phyloP scores from a whole-genome alignment of 2,329 filamentous ascomycete genomes.

The Nemania serpens region DNA sequence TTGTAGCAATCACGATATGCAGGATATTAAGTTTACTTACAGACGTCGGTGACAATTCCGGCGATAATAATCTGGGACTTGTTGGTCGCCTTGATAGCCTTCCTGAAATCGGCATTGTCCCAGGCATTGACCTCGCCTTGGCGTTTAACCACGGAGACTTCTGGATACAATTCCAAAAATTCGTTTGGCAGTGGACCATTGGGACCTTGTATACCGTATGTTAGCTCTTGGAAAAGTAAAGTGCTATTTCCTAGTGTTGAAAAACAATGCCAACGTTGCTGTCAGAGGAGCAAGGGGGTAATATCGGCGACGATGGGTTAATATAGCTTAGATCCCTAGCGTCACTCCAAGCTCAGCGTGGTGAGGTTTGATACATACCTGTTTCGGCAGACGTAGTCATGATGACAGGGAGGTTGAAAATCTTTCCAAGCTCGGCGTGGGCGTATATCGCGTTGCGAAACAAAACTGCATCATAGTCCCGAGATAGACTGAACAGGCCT shows the following conservation, averaged over 20 bases:
- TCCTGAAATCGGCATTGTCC: slow-evolving; percentile 72
- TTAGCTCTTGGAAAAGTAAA: neutral
- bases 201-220: slow-evolving; percentile 53
- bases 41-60: slow-evolving; percentile 76
- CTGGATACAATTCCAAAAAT: slow-evolving; percentile 69
- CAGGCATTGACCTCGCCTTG: slow-evolving; percentile 77
- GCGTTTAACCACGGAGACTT: slow-evolving; percentile 67
- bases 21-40: slow-evolving; percentile 42
- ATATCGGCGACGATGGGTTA: no score
- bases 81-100: slow-evolving; percentile 66
- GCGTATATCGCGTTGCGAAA: slow-evolving; percentile 71
- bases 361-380: slow-evolving; percentile 37
- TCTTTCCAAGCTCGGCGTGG: slow-evolving; percentile 67
- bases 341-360: no score
- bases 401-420: slow-evolving; percentile 71
- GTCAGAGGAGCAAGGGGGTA: no score
- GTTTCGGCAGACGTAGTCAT: slow-evolving; percentile 71
- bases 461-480: slow-evolving; percentile 68
- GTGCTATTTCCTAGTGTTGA: neutral
- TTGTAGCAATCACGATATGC: neutral
- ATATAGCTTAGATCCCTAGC: no score
- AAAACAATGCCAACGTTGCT: neutral
- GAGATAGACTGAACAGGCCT: slow-evolving; percentile 62
- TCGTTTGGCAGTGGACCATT: slow-evolving; percentile 74
- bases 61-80: slow-evolving; percentile 73